Evolutionary conservation across 306 rosid species (phyloP).

Genomic region (Cajanus cajan): DNA sequence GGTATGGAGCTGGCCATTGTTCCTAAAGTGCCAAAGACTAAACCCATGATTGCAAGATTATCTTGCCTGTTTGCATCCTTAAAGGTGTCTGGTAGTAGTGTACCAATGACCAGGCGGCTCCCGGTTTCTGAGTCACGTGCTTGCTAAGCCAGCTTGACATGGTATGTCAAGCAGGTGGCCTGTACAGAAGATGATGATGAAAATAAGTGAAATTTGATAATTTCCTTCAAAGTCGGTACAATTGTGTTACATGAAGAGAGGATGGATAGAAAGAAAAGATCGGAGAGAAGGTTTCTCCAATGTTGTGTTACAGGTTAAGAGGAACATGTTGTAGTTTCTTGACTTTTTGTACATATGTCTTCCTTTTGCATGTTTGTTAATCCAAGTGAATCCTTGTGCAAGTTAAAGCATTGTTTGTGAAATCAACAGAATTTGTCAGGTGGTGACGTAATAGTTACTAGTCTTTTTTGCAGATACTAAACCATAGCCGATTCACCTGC

Average conservation of each 20-base stretch:
- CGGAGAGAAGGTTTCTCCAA: constrained; percentile 31
- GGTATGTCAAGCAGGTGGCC: constrained; percentile 34
- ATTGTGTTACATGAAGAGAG: constrained; percentile 56
- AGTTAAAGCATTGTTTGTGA: constrained; percentile 29
- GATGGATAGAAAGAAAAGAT: constrained; percentile 27
- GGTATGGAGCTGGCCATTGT: constrained; percentile 61
- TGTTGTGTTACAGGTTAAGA: constrained; percentile 34
- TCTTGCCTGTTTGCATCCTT: constrained; percentile 85
- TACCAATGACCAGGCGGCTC: constrained; percentile 59
- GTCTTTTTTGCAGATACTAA: not conserved
- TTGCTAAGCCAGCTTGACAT: constrained; percentile 50
- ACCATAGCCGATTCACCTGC: not conserved
- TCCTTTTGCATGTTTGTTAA: constrained; percentile 19
- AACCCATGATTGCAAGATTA: constrained; percentile 78
- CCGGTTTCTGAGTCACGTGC: constrained; percentile 91
- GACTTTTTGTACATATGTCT: constrained; percentile 28
- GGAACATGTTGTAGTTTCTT: constrained; percentile 31
- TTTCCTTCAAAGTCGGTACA: constrained; percentile 41
- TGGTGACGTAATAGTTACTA: constrained; percentile 15
- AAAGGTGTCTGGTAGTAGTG: constrained; percentile 60
- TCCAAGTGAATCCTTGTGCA: constrained; percentile 33
- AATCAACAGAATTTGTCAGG: constrained; percentile 12
- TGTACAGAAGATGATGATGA: constrained; percentile 42
- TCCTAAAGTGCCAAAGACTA: constrained; percentile 53
- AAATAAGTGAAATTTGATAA: constrained; percentile 40